Conservation (phyloP, 2,329 filamentous ascomycete species). For the Sodiomyces alkalinus region DNA sequence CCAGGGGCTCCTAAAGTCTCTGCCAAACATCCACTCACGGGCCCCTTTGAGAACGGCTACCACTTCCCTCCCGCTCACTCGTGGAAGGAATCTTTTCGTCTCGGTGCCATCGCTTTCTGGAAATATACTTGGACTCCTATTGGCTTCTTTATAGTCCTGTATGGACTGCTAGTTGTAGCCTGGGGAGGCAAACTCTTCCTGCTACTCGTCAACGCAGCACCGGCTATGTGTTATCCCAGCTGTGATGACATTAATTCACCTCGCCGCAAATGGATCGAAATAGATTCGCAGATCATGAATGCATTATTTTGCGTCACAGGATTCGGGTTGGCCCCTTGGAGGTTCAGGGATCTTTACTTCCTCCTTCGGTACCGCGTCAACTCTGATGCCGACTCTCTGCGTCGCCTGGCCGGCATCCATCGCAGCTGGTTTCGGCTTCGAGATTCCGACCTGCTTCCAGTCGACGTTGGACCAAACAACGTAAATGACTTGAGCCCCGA, state of each 20-base stretch:
- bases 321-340: slow-evolving; percentile 74
- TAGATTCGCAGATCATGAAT: slow-evolving; percentile 70
- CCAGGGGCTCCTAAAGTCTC: no score
- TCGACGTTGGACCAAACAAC: slow-evolving; percentile 35
- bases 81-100: slow-evolving; percentile 40
- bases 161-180: slow-evolving; percentile 68
- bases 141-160: slow-evolving; percentile 64
- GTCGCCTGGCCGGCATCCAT: slow-evolving; percentile 60
- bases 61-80: slow-evolving; percentile 48
- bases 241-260: slow-evolving; percentile 64
- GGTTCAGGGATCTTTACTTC: slow-evolving; percentile 66
- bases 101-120: slow-evolving; percentile 48
- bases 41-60: slow-evolving; percentile 38
- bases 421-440: slow-evolving; percentile 59
- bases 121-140: slow-evolving; percentile 59
- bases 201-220: slow-evolving; percentile 59
- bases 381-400: slow-evolving; percentile 39
- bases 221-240: slow-evolving; percentile 54
- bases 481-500: slow-evolving; percentile 23
- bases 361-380: slow-evolving; percentile 47
- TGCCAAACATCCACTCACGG: slow-evolving; percentile 4
- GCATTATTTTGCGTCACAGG: slow-evolving; percentile 76
- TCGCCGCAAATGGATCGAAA: slow-evolving; percentile 73
- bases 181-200: slow-evolving; percentile 90
- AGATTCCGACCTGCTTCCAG: slow-evolving; percentile 44